Evolutionary conservation across 805 yeast species (phyloP).

Genomic region (Ogataea dorogensis): DNA sequence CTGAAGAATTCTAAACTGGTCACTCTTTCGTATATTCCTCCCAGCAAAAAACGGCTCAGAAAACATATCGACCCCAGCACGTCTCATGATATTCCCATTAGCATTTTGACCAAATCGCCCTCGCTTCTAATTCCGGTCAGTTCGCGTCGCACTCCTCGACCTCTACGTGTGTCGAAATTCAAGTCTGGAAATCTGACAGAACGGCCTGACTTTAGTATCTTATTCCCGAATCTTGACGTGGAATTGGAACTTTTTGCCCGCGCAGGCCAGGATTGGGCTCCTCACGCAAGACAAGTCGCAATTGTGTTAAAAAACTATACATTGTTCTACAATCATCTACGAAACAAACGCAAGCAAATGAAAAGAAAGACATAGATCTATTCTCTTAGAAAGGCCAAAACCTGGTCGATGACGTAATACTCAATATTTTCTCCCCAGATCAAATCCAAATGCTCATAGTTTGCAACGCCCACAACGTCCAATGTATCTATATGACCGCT

Average conservation of each 20-base stretch:
- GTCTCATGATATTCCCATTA: constrained; percentile 12
- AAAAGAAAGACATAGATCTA: constrained; percentile 1
- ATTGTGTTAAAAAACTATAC: constrained; percentile 17
- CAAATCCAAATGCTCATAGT: constrained; percentile 87
- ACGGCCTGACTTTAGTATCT: constrained; percentile 1
- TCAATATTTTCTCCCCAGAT: constrained; percentile 84
- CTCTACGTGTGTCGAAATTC: too few relatives aligned
- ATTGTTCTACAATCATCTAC: constrained; percentile 12
- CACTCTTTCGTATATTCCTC: constrained; percentile 26
- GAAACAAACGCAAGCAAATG: constrained; percentile 13
- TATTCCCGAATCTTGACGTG: constrained; percentile 5
- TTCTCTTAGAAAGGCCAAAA: constrained; percentile 32
- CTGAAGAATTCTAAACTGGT: constrained; percentile 25
- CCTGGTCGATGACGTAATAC: constrained; percentile 42
- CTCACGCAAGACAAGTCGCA: constrained; percentile 11
- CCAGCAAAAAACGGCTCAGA: constrained; percentile 2
- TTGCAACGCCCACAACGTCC: constrained; percentile 49
- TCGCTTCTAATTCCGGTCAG: constrained; percentile 16
- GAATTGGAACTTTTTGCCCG: constrained; percentile 7
- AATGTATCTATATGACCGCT: constrained; percentile 1
- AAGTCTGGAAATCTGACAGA: too few relatives aligned
- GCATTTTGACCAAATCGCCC: constrained; percentile 12
- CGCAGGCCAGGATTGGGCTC: constrained; percentile 11
- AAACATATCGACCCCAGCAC: constrained; percentile 5
- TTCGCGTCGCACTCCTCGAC: too few relatives aligned